Evolutionary conservation across 1,284 basidiomycete genomes (phyloP).

Genomic region (Leccinum pachyderme): DNA sequence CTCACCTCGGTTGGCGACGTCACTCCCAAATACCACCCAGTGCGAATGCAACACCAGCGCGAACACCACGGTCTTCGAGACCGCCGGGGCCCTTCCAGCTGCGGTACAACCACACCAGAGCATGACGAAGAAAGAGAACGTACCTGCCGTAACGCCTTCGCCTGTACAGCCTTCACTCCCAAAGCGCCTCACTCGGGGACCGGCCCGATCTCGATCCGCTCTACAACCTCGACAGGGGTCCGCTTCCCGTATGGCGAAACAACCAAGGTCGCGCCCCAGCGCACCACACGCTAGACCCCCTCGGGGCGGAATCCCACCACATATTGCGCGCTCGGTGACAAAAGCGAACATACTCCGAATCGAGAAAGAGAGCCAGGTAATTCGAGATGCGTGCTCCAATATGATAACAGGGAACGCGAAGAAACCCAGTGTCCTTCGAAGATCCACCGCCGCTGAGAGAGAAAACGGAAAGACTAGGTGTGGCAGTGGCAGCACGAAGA

Average conservation of each 20-base stretch:
- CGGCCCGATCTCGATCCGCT: background rate
- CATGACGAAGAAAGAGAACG: background rate
- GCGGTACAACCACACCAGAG: background rate
- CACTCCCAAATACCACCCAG: background rate
- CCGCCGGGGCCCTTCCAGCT: background rate
- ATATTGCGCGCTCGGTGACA: constrained; percentile 31
- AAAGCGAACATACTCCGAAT: constrained; percentile 25
- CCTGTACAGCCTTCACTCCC: background rate
- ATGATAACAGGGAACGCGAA: constrained; percentile 4
- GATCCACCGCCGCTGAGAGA: background rate
- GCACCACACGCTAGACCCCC: constrained; percentile 20
- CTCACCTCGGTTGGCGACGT: constrained; percentile 10
- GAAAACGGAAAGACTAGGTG: constrained; percentile 2
- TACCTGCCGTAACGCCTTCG: background rate
- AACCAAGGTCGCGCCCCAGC: background rate
- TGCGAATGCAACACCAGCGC: background rate
- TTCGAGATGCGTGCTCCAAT: constrained; percentile 13
- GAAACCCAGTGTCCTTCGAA: constrained; percentile 30
- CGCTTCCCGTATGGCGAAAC: background rate
- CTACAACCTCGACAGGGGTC: constrained; percentile 10
- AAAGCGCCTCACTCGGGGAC: constrained; percentile 3
- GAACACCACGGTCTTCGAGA: background rate
- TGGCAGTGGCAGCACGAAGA: constrained; percentile 1
- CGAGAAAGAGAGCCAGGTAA: constrained; percentile 27
- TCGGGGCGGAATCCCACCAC: constrained; percentile 31